phyloP scores from a whole-genome alignment of 352 stramenopile species.

The Pythium myriotylum region DNA sequence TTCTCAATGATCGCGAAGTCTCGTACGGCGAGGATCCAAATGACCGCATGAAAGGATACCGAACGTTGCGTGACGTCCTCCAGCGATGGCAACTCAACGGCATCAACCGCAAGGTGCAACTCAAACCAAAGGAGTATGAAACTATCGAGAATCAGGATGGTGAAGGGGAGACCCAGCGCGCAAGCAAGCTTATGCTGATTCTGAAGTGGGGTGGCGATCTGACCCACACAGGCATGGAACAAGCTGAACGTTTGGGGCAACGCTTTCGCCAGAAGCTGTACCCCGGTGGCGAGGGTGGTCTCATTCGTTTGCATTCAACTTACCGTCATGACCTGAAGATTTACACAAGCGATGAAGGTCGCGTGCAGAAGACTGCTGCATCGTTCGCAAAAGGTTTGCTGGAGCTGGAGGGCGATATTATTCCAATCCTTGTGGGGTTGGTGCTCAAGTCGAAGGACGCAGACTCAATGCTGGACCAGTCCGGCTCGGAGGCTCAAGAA shows the following conservation, averaged over 20 bases:
- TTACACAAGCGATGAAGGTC: conserved; percentile 98
- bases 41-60: conserved; percentile 82
- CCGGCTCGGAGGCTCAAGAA: conserved; percentile 93
- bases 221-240: conserved; percentile 96
- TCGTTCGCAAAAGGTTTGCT: conserved; percentile 99
- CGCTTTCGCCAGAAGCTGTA: conserved; percentile 91
- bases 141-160: conserved; percentile 23
- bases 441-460: conserved; percentile 89
- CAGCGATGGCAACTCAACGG: conserved; percentile 95
- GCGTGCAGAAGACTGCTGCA: conserved; percentile 99
- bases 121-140: conserved; percentile 78
- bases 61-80: conserved; percentile 94
- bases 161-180: conserved; percentile 40
- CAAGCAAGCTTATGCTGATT: conserved; percentile 96
- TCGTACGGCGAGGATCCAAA: conserved; percentile 63
- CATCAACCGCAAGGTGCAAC: conserved; percentile 99
- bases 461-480: conserved; percentile 98
- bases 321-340: conserved; percentile 99
- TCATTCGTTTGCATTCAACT: conserved; percentile 98
- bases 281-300: conserved; percentile 91
- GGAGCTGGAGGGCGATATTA: conserved; percentile 98
- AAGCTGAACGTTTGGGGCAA: conserved; percentile 95
- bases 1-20: conserved; percentile 63
- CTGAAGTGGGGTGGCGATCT: conserved; percentile 99
- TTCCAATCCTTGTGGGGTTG: conserved; percentile 97